Conservation (phyloP, 176 grass and related monocot species). For the Cocos nucifera region DNA sequence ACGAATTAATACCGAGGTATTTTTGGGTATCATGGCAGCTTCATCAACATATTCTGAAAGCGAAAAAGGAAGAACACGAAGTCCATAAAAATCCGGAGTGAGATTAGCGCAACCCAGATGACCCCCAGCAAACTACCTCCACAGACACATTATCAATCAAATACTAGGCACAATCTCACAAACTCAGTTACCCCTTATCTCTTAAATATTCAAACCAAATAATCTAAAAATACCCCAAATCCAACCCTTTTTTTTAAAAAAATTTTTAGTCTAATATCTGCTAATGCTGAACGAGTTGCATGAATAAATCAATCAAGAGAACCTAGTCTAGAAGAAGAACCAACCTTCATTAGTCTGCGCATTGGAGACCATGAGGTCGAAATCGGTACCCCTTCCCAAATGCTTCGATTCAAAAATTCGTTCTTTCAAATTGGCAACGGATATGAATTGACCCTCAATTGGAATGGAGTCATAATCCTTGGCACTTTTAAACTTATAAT, state of each 20-base stretch:
- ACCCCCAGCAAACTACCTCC: neutral
- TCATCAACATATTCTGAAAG: slow-evolving; percentile 54
- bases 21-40: slow-evolving; percentile 27
- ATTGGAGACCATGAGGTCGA: slow-evolving; percentile 39
- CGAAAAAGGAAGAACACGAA: slow-evolving; percentile 26
- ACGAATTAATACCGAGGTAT: slow-evolving; percentile 42
- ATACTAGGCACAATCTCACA: no score
- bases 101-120: slow-evolving; percentile 16
- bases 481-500: slow-evolving; percentile 60
- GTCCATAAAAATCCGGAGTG: slow-evolving; percentile 24
- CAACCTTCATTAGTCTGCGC: slow-evolving; percentile 48
- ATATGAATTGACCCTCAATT: slow-evolving; percentile 30
- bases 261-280: no score
- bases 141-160: neutral
- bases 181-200: no score
- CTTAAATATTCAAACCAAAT: no score
- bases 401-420: slow-evolving; percentile 27
- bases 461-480: slow-evolving; percentile 36
- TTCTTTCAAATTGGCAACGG: slow-evolving; percentile 39
- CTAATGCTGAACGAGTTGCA: neutral
- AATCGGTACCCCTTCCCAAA: slow-evolving; percentile 19
- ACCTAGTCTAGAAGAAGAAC: slow-evolving; percentile 13
- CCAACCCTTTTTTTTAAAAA: no score
- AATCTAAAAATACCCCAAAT: no score
- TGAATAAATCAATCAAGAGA: slow-evolving; percentile 8